Evolutionary conservation across 768 basidiomycete species (phyloP).

Genomic region (Kwoniella mangroviensis): DNA sequence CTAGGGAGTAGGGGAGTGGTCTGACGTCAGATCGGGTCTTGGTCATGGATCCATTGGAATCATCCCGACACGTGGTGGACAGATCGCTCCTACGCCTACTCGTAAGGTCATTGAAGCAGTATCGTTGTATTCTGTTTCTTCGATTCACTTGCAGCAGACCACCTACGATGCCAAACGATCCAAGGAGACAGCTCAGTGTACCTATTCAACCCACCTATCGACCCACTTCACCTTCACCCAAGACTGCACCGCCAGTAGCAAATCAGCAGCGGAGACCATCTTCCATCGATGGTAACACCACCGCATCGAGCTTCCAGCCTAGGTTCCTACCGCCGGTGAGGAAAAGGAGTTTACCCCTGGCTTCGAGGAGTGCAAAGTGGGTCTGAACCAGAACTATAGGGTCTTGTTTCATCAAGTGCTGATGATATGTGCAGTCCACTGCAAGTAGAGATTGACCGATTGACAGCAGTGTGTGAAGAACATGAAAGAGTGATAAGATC

Average conservation of each 20-base stretch:
- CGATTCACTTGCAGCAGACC: not conserved
- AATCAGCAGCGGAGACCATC: slow-evolving; percentile 4
- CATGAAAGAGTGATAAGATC: slow-evolving; percentile 44
- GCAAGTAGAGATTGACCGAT: slow-evolving; percentile 40
- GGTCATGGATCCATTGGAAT: no score
- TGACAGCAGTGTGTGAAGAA: slow-evolving; percentile 42
- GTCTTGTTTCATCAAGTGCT: not conserved
- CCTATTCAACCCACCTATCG: slow-evolving; percentile 20
- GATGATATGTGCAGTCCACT: slow-evolving; percentile 29
- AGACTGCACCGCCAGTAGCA: slow-evolving; percentile 2
- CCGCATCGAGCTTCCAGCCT: not conserved
- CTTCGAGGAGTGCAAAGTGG: slow-evolving; percentile 31
- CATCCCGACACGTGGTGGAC: no score
- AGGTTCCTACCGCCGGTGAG: slow-evolving; percentile 11
- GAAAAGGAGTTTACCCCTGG: slow-evolving; percentile 22
- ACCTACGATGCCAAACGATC: slow-evolving; percentile 2
- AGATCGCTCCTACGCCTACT: no score
- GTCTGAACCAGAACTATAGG: not conserved
- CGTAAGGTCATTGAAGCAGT: no score
- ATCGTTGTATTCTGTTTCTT: not conserved
- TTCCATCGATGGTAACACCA: not conserved
- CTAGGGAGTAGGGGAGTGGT: no score
- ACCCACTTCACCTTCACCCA: slow-evolving; percentile 5
- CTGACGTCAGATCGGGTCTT: no score
- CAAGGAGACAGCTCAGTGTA: slow-evolving; percentile 15